phyloP scores from a whole-genome alignment of 179 eudicot species.

The Pouteria campechiana region DNA sequence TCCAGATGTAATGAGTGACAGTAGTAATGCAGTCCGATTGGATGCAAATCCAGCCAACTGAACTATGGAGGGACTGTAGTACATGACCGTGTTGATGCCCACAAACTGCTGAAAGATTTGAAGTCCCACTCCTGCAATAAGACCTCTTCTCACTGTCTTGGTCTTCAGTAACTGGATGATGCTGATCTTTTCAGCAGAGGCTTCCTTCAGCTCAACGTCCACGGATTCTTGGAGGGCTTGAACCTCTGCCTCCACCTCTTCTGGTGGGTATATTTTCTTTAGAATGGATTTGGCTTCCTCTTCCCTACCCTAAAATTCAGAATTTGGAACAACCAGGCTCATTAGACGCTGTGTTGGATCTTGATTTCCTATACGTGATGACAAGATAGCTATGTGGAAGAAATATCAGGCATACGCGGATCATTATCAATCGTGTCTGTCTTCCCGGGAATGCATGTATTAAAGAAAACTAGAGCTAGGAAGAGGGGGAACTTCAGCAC shows the following conservation, averaged over 20 bases:
- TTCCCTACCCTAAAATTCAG: conserved; percentile 28
- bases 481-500: conserved; percentile 14
- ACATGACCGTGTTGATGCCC: conserved; percentile 67
- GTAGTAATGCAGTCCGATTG: conserved; percentile 50
- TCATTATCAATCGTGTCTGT: too few species aligned
- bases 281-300: conserved; percentile 41
- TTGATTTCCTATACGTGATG: too few species aligned
- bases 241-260: conserved; percentile 43
- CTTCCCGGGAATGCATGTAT: too few species aligned
- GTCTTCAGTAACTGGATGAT: conserved; percentile 21
- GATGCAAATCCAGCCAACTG: conserved; percentile 57
- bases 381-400: not conserved
- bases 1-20: conserved; percentile 52
- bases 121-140: conserved; percentile 48
- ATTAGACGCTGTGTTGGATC: too few species aligned
- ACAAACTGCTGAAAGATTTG: conserved; percentile 62
- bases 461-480: too few species aligned
- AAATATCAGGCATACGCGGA: not conserved
- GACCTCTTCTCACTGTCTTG: conserved; percentile 41
- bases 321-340: too few species aligned
- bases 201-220: conserved; percentile 28
- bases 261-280: conserved; percentile 31
- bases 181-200: conserved; percentile 2
- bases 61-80: conserved; percentile 63
- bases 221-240: conserved; percentile 37